Evolutionary conservation across 2,329 filamentous ascomycete genomes (phyloP), one percentile per base, ranked within the genome.

Genomic region (Sporothrix variecibatus): DNA sequence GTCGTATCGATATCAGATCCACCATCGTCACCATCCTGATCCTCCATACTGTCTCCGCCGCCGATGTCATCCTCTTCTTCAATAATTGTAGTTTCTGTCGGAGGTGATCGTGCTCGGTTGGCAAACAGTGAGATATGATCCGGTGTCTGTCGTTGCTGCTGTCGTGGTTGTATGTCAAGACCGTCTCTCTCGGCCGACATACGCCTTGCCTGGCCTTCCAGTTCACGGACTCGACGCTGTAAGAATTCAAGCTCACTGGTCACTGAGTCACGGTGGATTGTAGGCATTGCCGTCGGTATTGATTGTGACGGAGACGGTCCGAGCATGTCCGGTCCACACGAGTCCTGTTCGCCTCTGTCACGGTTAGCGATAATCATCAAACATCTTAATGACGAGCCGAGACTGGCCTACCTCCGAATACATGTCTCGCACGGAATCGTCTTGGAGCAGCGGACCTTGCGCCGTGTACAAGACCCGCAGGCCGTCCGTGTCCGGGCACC

Each of bases 371-470:
- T 11, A 15, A 11, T 12, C 12, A 43, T 12, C 1, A 43, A 9
- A 70, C 1, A 28, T 23, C n/a, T n/a, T n/a, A n/a, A n/a, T n/a
- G n/a, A n/a, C n/a, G n/a, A n/a, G 34, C 34, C 34, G 34, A 34
- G 56, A 49, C 1, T 46, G 4, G 15, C 12, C 3, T 58, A 77
- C 77, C 77, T 75, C 11, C 78, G 75, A 7, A 78, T 49, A 60
- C 78, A 79, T 8, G 78, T 78, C 40, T 75, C 77, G 64, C 78
- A 79, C 12, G 78, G 78, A 15, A 77, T 70, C 3, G 77, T 78
- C 69, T 79, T 79, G 71, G 76, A 77, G 64, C 78, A 79, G 51
- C 74, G 75, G 15, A 79, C 78, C 34, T 79, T 79, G 4, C 78
- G 74, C 4, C 78, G 77, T 1, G 77, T 79, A 43, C 78, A 79